These are phyloP conservation scores for Asterella californica DNA, from an alignment of 225 moss, liverwort and hornwort species.

Conservation along the genomic window DNA sequence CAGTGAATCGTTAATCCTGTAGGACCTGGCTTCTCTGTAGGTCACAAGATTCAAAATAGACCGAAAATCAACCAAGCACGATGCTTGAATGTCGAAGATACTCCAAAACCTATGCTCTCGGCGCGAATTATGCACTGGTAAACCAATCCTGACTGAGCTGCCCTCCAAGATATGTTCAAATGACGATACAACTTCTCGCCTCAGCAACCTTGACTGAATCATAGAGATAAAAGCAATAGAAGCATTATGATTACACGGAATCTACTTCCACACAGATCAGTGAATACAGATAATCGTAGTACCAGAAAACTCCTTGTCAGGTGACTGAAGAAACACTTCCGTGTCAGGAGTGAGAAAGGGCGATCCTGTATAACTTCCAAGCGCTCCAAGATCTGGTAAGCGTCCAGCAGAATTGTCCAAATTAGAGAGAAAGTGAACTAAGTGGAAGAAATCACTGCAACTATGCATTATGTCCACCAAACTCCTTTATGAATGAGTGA, in stretches of 20 bases:
- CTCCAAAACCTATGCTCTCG: slow-evolving; percentile 18
- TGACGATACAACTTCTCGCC: not conserved
- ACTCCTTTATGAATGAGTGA: not conserved
- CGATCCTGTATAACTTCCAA: slow-evolving; percentile 92
- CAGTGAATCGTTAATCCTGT: slow-evolving; percentile 6
- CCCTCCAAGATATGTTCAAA: not conserved
- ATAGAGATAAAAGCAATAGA: not conserved
- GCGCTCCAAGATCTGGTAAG: slow-evolving; percentile 70
- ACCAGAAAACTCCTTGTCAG: slow-evolving; percentile 90
- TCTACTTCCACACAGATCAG: not conserved
- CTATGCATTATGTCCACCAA: not conserved
- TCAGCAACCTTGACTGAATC: not conserved
- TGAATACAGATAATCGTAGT: not conserved
- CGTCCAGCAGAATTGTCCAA: not conserved
- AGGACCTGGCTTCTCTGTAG: not conserved
- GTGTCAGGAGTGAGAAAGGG: slow-evolving; percentile 88
- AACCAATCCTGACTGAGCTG: slow-evolving; percentile 2
- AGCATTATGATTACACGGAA: not conserved
- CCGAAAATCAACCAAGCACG: not conserved
- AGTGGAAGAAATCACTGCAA: not conserved
- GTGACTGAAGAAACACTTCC: slow-evolving; percentile 75
- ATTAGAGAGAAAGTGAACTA: not conserved
- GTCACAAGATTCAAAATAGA: not conserved
- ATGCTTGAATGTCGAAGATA: slow-evolving; percentile 4
- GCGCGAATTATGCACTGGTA: slow-evolving; percentile 5